Evolutionary conservation across 768 basidiomycete genomes (phyloP).

Genomic region (Tylopilus felleus): DNA sequence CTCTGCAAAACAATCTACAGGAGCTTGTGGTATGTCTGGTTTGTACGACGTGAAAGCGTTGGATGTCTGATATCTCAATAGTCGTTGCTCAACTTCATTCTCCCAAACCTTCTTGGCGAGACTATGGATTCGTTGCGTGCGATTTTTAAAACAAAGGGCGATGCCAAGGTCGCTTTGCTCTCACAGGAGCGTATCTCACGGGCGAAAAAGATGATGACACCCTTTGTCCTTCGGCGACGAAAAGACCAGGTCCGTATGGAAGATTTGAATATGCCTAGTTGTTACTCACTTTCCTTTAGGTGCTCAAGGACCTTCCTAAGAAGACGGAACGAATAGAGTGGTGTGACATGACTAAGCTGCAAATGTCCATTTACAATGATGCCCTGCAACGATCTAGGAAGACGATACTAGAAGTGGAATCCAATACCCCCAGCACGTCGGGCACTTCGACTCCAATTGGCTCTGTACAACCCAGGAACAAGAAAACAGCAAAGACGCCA

Average conservation of each 20-base stretch:
- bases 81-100: conserved; percentile 98
- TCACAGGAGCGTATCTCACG: conserved; percentile 91
- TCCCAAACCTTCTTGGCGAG: conserved; percentile 83
- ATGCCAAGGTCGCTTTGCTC: conserved; percentile 81
- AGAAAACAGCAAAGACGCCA: conserved; percentile 32
- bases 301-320: conserved; percentile 87
- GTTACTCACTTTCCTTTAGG: conserved; percentile 42
- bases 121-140: conserved; percentile 78
- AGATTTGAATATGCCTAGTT: not conserved
- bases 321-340: conserved; percentile 93
- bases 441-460: conserved; percentile 30
- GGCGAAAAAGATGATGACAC: conserved; percentile 99
- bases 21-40: conserved; percentile 72
- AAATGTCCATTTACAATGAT: conserved; percentile 81
- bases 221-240: conserved; percentile 93
- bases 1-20: conserved; percentile 88
- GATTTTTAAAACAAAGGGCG: conserved; percentile 97
- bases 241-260: conserved; percentile 77
- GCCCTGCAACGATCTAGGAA: conserved; percentile 82
- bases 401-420: conserved; percentile 56
- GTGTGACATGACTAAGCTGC: conserved; percentile 87
- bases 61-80: conserved; percentile 30
- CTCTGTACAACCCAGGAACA: conserved; percentile 28
- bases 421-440: conserved; percentile 26
- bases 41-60: conserved; percentile 1